Base-by-base conservation (phyloP, 2,329 filamentous ascomycete genomes). In the Pseudogymnoascus sp. region DNA sequence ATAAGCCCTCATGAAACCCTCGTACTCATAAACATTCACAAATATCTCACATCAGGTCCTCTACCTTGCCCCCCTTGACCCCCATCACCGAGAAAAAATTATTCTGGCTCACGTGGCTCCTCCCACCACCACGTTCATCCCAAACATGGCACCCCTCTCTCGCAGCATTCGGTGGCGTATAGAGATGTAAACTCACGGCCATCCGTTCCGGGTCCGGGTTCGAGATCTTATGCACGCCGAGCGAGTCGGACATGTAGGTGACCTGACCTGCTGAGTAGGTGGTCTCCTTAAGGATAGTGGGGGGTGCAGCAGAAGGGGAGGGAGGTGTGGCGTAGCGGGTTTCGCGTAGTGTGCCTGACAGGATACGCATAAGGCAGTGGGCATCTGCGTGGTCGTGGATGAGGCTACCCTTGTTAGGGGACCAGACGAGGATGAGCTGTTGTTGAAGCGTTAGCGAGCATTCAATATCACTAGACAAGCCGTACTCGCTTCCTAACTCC, bases 351-450 rank as follows among this genome's bases (percentile, higher is more conserved):
- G 80, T 83, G 53, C 93, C 93, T 69, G 86, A 86, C 67, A 96
- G 82, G 68, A 93, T 87, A 80, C 88, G 96, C 91, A 96, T 96
- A 69, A 96, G 80, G 76, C 93, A 97, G 74, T 96, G 93, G 40
- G 92, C 90, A 66, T 93, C 90, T 72, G 87, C 88, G 75, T 91
- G 89, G 74, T 97, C 93, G 73, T 97, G 93, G 72, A 97, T 91
- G 10, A 89, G 87, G 70, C 89, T 93, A 38, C 84, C 84, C 76
- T 91, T 91, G 61, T 89, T 89, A 0, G 93, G 92, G 15, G 87
- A 88, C 93, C 93, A 97, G 40, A 96, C 92, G 42, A 96, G 84
- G 59, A 96, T 85, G 66, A 96, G 83, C 89, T 93, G 74, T 70
- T 63, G 62, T 26, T 40, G 3, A 19, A 26, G 44, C 21, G 44